phyloP scores from a whole-genome alignment of 306 rosid species.

The Lupinus albus region DNA sequence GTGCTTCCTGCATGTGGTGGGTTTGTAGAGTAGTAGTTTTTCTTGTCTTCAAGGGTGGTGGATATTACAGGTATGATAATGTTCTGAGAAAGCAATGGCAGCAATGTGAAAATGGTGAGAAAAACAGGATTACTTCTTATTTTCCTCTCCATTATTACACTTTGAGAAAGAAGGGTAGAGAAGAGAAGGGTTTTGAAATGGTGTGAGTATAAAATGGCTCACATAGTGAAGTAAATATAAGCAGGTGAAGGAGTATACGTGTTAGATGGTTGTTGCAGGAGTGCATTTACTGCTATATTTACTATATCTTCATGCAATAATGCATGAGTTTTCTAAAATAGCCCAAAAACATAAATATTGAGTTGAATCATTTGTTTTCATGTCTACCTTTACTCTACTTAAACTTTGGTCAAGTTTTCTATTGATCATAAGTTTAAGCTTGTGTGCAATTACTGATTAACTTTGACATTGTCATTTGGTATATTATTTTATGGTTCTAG shows the following conservation, averaged over 20 bases:
- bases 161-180: too few relatives aligned
- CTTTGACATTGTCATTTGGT: too few relatives aligned
- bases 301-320: slow-evolving; percentile 47
- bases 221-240: too few relatives aligned
- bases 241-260: too few relatives aligned
- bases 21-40: slow-evolving; percentile 60
- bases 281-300: slow-evolving; percentile 72
- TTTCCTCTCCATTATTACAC: too few relatives aligned
- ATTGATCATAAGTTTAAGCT: slow-evolving; percentile 25
- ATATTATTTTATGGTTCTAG: too few relatives aligned
- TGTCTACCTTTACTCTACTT: neutral
- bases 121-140: neutral
- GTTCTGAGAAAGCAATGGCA: too few relatives aligned
- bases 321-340: slow-evolving; percentile 31
- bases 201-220: too few relatives aligned
- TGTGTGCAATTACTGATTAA: neutral
- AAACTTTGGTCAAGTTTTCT: slow-evolving; percentile 14
- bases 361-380: slow-evolving; percentile 8
- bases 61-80: too few relatives aligned
- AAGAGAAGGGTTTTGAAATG: too few relatives aligned
- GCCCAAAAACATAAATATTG: neutral
- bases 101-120: too few relatives aligned
- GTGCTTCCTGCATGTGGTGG: slow-evolving; percentile 53
- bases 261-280: slow-evolving; percentile 18
- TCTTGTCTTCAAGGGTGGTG: slow-evolving; percentile 57